phyloP scores from a whole-genome alignment of 306 rosid species.

The Glycine latifolia region DNA sequence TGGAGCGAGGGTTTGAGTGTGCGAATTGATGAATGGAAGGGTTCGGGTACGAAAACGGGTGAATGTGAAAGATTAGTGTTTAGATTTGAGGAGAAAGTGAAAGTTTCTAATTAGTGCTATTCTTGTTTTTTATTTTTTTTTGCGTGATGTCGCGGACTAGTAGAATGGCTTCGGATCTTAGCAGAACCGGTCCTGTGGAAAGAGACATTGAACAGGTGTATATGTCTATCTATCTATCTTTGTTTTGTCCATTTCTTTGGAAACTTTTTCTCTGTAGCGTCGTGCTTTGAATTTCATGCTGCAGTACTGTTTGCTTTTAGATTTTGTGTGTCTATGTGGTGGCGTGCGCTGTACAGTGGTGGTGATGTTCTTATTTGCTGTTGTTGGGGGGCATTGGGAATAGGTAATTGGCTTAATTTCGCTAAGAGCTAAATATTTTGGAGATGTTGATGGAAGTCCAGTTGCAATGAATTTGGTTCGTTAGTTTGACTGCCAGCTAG shows the following conservation, averaged over 20 bases:
- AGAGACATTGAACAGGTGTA: slow-evolving; percentile 96
- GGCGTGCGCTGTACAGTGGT: slow-evolving; percentile 5
- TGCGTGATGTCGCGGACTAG: slow-evolving; percentile 65
- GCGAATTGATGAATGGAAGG: slow-evolving; percentile 73
- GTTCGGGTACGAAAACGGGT: slow-evolving; percentile 67
- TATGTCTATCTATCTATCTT: neutral
- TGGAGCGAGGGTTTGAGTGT: slow-evolving; percentile 51
- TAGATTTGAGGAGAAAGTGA: slow-evolving; percentile 54
- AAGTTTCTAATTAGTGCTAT: slow-evolving; percentile 50
- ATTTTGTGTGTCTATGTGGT: slow-evolving; percentile 30
- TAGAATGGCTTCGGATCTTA: slow-evolving; percentile 93
- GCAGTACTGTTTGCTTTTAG: slow-evolving; percentile 39
- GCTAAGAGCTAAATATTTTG: neutral
- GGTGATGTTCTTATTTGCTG: slow-evolving; percentile 37
- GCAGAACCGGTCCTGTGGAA: slow-evolving; percentile 85
- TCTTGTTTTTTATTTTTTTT: slow-evolving; percentile 5
- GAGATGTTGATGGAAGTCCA: slow-evolving; percentile 5
- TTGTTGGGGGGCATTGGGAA: slow-evolving; percentile 31
- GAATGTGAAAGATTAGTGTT: slow-evolving; percentile 55
- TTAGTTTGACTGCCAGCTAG: slow-evolving; percentile 14
- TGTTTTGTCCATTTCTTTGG: slow-evolving; percentile 39
- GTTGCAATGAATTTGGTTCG: slow-evolving; percentile 32
- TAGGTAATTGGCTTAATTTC: slow-evolving; percentile 36
- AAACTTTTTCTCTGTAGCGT: slow-evolving; percentile 18
- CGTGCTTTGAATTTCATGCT: slow-evolving; percentile 28